Base-by-base conservation (phyloP, 208 protist species). In the Herpetomonas samuelpessoai region DNA sequence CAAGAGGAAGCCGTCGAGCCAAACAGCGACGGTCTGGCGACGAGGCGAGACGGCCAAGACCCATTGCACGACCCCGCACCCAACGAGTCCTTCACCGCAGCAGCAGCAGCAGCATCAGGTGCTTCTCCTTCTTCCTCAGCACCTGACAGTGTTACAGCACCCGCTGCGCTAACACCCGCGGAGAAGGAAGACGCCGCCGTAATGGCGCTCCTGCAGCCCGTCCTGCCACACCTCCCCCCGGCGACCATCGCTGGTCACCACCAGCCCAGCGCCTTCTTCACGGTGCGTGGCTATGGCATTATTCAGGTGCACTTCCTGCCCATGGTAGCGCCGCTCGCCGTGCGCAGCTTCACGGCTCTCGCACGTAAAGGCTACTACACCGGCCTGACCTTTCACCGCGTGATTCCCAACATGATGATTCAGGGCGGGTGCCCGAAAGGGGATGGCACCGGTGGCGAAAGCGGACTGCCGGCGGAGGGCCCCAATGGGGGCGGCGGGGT, bases 311-410 rank as follows among this genome's bases (percentile, higher is more conserved):
- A 86, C 56, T 83, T 99, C 12, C 97, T 97, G 63, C 86, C 95
- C 19, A 57, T 81, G 9, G 80, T 98, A 50, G 68, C 73, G 16
- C 97, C 98, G 6, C 95, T 97, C 28, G 95, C 98, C 2, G 88
- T 97, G 0, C 89, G 98, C 51, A 99, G 99, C 88, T 99, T 99
- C 79, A 72, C 79, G 41, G 81, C 74, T 14, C 91, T 98, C 30
- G 58, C 79, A 2, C 51, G 65, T 18, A 85, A 85, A 59, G 81
- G 72, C 3, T 98, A 98, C 74, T 99, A 98, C 77, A 83, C 98
- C 62, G 77, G 74, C 50, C 50, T 96, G 12, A 89, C 91, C 46
- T 99, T 98, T 73, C 97, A 99, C 78, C 86, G 97, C 19, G 87
- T 97, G 2, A 94, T 98, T 62, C 83, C 92, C 30, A 76, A 71